Conservation (phyloP, 2,329 filamentous ascomycete species). For the Colletotrichum truncatum region DNA sequence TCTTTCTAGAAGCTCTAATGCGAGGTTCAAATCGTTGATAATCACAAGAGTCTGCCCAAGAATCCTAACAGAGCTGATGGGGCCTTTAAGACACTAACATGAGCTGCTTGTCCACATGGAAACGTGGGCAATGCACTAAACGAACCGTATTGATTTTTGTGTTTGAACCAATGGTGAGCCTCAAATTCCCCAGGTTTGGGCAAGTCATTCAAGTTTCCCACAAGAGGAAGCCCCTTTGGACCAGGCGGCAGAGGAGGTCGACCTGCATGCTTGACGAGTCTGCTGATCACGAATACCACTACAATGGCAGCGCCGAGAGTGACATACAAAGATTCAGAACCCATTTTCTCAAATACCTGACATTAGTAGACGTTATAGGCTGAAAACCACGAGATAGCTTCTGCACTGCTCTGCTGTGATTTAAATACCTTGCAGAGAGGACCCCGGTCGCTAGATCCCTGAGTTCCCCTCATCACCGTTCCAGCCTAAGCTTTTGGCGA, state of each 20-base stretch:
- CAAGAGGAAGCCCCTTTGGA: constrained; percentile 46
- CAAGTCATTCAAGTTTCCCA: constrained; percentile 58
- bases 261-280: not conserved
- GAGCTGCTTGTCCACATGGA: not conserved
- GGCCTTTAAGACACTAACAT: constrained; percentile 14
- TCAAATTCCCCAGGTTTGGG: constrained; percentile 43
- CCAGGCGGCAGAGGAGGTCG: constrained; percentile 34
- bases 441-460: too few species aligned
- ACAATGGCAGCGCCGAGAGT: not conserved
- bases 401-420: too few species aligned
- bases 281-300: not conserved
- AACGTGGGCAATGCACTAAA: not conserved
- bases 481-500: too few species aligned
- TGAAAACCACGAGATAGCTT: too few species aligned
- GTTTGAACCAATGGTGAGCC: constrained; percentile 44
- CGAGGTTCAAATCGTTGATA: constrained; percentile 46
- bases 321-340: not conserved
- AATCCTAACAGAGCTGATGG: constrained; percentile 44
- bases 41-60: constrained; percentile 51
- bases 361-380: too few species aligned
- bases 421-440: too few species aligned
- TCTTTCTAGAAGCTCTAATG: constrained; percentile 48
- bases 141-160: constrained; percentile 43
- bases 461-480: too few species aligned
- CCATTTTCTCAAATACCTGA: not conserved